Base-by-base conservation (phyloP, 139 green algal genomes). In the Pleodorina starrii region DNA sequence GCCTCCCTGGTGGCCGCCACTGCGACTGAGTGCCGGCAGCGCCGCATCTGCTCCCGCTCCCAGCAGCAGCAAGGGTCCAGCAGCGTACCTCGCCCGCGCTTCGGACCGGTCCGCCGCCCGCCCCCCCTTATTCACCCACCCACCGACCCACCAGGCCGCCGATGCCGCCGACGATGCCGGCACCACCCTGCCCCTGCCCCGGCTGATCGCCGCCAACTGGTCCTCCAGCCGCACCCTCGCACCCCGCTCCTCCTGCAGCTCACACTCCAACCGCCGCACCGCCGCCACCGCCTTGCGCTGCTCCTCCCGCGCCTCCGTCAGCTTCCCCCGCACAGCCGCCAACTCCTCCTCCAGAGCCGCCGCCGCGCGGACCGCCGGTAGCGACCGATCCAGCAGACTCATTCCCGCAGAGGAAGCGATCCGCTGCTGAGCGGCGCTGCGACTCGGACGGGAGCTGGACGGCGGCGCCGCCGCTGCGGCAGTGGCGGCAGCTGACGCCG, bases 331-430 rank as follows among this genome's bases (percentile, higher is more conserved):
- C 82, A 32, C 42, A 42, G 43, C 66, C 66, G n/a, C 82, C 44
- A 88, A 32, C 82, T 79, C 82, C 44, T 79, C 82, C 66, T 88
- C 82, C 82, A 88, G 29, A 43, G 82, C 82, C 82, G 82, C 82
- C 66, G 82, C 82, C 66, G 82, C 36, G 5, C 82, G 66, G n/a
- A 57, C 66, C 82, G 82, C 66, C 43, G 82, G 82, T 46, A 79
- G 44, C 23, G 66, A 79, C 5, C 82, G 43, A 32, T 88, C 82
- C 43, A 88, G 82, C 66, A 88, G 19, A n/a, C 82, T 50, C 35
- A 50, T 51, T 29, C 60, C 44, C 32, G 54, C 36, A 5, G 54
- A 46, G 2, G 54, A 74, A 5, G 78, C 10, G 32, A 84, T 69
- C 11, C 76, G 76, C 48, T 69, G 76, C 76, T 69, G 48, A 1